Evolutionary conservation across 805 yeast genomes (phyloP), one percentile per base, ranked within the genome.

Genomic region (Cyberlindnera nakhonratchasimensis): DNA sequence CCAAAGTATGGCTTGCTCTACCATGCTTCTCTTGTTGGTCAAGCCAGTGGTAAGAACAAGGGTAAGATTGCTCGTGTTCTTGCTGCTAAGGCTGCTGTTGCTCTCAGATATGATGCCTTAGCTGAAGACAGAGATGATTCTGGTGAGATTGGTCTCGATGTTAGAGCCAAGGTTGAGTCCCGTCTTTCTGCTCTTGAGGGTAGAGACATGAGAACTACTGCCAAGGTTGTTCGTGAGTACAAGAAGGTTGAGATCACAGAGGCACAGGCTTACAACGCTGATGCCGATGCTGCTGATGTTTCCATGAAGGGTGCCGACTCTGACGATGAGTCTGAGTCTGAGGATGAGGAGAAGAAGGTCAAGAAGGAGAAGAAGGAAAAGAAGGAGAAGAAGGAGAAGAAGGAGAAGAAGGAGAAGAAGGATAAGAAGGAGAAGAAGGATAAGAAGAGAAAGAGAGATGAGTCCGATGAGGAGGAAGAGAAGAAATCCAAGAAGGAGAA

Each of bases 21-120:
- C 75, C 98, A 93, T 65, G 96, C 98, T 45, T 87, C 96, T 23
- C 75, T 93, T 52, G 95, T 93, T 55, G 99, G 99, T 53, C 96
- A 91, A 75, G 99, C 99, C 45, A 77, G 95, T 39, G 96, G 96
- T 70, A 86, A 86, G 71, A 93, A 93, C 74, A 93, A 93, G 77
- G 99, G 99, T 74, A 93, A 90, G 75, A 88, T 93, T 65, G 98
- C 99, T 45, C 84, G 99, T 74, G 96, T 93, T 55, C 79, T 93
- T 52, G 99, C 99, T 57, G 98, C 98, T 46, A 93, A 93, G 74
- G 96, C 97, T 54, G 95, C 99, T 42, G 95, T 93, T 59, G 86
- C 96, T 49, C 74, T 91, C 57, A 86, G 99, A 75, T 91, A 86
- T 66, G 99, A 93, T 72, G 96, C 97, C 24, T 74, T 93, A 48